Conservation (phyloP, 1,139 yeast genomes). For the Pichia inconspicua region DNA sequence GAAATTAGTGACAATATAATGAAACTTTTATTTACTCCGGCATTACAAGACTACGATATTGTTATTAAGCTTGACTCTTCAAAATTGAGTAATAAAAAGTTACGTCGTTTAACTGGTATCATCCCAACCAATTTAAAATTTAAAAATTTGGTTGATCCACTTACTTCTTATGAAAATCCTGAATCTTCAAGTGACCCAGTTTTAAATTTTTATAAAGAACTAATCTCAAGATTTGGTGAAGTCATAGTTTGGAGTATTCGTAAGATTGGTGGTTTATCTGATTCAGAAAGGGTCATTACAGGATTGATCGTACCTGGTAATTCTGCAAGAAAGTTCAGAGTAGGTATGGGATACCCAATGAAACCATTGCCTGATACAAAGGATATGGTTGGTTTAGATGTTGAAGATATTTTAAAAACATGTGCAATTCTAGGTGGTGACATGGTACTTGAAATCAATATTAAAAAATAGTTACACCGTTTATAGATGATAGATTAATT, state of each 20-base stretch:
- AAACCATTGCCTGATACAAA: constrained; percentile 63
- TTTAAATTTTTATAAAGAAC: constrained; percentile 44
- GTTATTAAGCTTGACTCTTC: constrained; percentile 47
- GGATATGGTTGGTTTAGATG: constrained; percentile 46
- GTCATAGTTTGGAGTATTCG: constrained; percentile 55
- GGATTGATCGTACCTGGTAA: constrained; percentile 73
- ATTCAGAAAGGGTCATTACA: constrained; percentile 51
- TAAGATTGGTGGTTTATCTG: constrained; percentile 39
- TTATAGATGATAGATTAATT: background rate
- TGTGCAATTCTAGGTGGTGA: constrained; percentile 56
- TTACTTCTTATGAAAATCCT: constrained; percentile 36
- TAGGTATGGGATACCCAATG: constrained; percentile 68
- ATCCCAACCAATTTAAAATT: constrained; percentile 42
- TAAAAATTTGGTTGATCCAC: constrained; percentile 52
- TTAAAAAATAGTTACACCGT: constrained; percentile 3
- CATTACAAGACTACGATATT: constrained; percentile 77
- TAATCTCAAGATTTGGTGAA: constrained; percentile 46
- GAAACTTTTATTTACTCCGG: constrained; percentile 65
- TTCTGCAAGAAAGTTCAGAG: constrained; percentile 61
- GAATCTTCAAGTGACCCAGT: constrained; percentile 45
- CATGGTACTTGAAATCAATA: constrained; percentile 29
- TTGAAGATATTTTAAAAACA: constrained; percentile 23
- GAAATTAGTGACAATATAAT: constrained; percentile 35
- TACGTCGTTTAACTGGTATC: constrained; percentile 41
- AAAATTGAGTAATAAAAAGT: constrained; percentile 29